phyloP scores from a whole-genome alignment of 306 rosid genomes.

The Prunus davidiana region DNA sequence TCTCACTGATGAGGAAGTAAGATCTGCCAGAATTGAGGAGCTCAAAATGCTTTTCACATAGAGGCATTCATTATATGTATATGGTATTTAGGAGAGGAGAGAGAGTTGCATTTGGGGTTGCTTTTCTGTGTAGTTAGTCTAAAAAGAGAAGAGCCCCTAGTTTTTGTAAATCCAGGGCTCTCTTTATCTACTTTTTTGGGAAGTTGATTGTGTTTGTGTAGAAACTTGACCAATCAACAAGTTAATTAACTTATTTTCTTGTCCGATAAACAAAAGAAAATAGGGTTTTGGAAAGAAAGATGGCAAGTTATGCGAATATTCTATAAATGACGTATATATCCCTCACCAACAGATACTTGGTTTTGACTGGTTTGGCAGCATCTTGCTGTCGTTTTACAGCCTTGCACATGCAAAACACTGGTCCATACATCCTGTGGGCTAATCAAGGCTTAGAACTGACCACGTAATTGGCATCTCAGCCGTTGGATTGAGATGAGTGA shows the following conservation, averaged over 20 bases:
- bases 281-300: background rate
- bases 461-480: conserved; percentile 20
- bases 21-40: conserved; percentile 66
- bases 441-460: conserved; percentile 12
- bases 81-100: background rate
- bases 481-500: conserved; percentile 11
- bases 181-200: background rate
- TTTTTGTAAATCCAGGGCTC: background rate
- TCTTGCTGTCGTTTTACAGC: background rate
- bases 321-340: conserved; percentile 13
- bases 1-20: conserved; percentile 70
- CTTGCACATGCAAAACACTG: conserved; percentile 4
- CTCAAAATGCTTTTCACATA: conserved; percentile 75
- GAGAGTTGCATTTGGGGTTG: conserved; percentile 10
- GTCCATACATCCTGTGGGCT: background rate
- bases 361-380: background rate
- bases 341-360: background rate
- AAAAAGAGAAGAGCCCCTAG: background rate
- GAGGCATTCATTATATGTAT: background rate
- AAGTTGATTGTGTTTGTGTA: too few species aligned
- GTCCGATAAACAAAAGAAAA: background rate
- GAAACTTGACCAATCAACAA: background rate
- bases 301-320: background rate
- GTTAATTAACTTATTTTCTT: background rate
- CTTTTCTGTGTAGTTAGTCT: background rate